Evolutionary conservation across 2,329 filamentous ascomycete genomes (phyloP).

Genomic region (Colletotrichum spinosum): DNA sequence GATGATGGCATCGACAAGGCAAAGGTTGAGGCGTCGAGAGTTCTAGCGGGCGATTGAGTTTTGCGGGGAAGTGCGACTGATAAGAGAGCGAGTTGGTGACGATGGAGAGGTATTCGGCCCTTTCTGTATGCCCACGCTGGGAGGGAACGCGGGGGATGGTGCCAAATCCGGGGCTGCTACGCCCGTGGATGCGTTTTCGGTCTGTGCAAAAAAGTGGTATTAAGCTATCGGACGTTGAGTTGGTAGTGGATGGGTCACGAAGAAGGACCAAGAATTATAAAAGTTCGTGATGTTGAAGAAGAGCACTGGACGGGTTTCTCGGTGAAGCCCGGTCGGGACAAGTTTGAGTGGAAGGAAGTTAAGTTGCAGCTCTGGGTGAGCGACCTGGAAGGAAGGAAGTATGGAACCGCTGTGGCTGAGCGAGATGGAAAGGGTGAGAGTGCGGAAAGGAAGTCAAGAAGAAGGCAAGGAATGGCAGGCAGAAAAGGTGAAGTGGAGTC

Average conservation of each 20-base stretch:
- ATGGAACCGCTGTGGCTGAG: conserved; percentile 13
- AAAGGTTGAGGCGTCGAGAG: background rate
- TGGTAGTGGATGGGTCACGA: background rate
- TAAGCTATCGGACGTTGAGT: background rate
- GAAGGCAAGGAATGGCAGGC: conserved; percentile 11
- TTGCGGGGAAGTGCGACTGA: conserved; percentile 35
- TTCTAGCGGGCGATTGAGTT: conserved; percentile 31
- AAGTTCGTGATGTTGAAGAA: conserved; percentile 13
- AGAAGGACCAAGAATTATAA: background rate
- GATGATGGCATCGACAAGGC: conserved; percentile 29
- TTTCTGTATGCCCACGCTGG: conserved; percentile 36
- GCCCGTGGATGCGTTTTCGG: conserved; percentile 31
- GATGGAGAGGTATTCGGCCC: conserved; percentile 38
- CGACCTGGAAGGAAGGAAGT: conserved; percentile 2
- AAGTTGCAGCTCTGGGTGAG: conserved; percentile 14
- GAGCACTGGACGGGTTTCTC: conserved; percentile 19
- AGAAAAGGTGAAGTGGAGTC: conserved; percentile 2
- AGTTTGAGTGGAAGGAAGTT: conserved; percentile 16
- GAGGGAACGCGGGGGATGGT: conserved; percentile 37
- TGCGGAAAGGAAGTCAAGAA: conserved; percentile 1
- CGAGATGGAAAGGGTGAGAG: conserved; percentile 8
- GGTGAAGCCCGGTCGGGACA: conserved; percentile 28
- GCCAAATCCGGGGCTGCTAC: conserved; percentile 37
- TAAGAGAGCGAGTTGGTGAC: conserved; percentile 29
- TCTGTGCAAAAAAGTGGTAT: conserved; percentile 22